phyloP scores from a whole-genome alignment of 108 stramenopile species.

The Cyclotella baltica region DNA sequence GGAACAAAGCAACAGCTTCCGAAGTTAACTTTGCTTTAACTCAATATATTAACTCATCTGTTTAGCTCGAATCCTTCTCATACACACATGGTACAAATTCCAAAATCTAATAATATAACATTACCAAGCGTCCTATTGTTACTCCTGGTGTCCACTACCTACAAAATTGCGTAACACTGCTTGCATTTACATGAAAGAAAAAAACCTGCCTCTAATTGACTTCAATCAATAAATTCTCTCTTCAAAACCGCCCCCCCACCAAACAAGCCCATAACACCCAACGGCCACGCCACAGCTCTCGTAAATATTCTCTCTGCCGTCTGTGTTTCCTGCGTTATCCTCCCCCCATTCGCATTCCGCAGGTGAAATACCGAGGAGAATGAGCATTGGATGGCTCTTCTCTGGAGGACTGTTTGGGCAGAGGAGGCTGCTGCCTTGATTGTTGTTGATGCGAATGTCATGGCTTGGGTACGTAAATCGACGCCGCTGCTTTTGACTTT shows the following conservation, averaged over 20 bases:
- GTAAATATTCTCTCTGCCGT: slow-evolving; percentile 36
- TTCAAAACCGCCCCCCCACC: slow-evolving; percentile 17
- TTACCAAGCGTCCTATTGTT: no score
- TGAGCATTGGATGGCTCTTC: slow-evolving; percentile 43
- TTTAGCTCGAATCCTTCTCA: no score
- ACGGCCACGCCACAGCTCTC: slow-evolving; percentile 34
- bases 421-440: slow-evolving; percentile 24
- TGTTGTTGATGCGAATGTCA: slow-evolving; percentile 14
- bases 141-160: no score
- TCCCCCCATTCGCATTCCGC: slow-evolving; percentile 25
- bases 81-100: no score
- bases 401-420: slow-evolving; percentile 29
- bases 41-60: no score
- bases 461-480: not conserved
- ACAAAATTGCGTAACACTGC: no score
- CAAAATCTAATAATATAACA: no score
- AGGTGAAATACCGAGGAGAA: slow-evolving; percentile 44
- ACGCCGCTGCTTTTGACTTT: not conserved
- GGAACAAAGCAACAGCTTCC: no score
- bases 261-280: slow-evolving; percentile 34
- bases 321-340: slow-evolving; percentile 17
- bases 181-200: no score
- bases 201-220: not conserved
- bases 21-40: no score
- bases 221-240: slow-evolving; percentile 25